Base-by-base conservation (phyloP, 169 alveolate genomes). In the Eimeria falciformis region DNA sequence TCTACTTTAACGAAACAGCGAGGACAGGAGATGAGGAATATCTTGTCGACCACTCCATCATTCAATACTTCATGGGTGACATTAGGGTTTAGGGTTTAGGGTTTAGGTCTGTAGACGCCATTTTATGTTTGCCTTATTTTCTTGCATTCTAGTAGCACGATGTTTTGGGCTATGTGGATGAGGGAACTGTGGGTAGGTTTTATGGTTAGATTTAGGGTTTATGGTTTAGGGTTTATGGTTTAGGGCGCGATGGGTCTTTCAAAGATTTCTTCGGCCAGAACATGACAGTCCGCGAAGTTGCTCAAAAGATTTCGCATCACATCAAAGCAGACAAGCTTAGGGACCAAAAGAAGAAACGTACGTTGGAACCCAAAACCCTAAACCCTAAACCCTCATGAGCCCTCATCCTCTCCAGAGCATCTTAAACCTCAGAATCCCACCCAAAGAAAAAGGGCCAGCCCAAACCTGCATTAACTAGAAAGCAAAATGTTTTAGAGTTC, bases 231-330 rank as follows among this genome's bases (percentile, higher is more conserved):
- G 14, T 7, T 11, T 29, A 7, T 18, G 21, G 6, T 29, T 18
- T 43, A 79, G 93, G 93, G 37, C 78, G 71, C 96, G 96, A 96
- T 58, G 98, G 98, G n/a, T 94, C 96, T 83, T 96, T 97, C 88
- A 94, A 96, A 25, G 98, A 97, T 82, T 96, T 97, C 94, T 97
- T 95, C 75, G 98, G 98, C 47, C 97, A 97, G 91, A 97, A 97
- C 83, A 89, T 94, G 92, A 97, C 97, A 5, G 97, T 96, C 3
- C 93, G 93, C 82, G 98, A 97, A 75, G 25, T 77, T 6, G 94
- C 86, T 1, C 87, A 88, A 18, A 73, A 71, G 23, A 45, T 88
- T 14, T 37, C 79, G 17, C 27, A 37, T 17, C 71, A 53, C 43
- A 88, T 88, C 56, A 53, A 73, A 45, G 71, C 27, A n/a, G 93